Base-by-base conservation (phyloP, 2,329 filamentous ascomycete species). In the Fusarium nygamai region DNA sequence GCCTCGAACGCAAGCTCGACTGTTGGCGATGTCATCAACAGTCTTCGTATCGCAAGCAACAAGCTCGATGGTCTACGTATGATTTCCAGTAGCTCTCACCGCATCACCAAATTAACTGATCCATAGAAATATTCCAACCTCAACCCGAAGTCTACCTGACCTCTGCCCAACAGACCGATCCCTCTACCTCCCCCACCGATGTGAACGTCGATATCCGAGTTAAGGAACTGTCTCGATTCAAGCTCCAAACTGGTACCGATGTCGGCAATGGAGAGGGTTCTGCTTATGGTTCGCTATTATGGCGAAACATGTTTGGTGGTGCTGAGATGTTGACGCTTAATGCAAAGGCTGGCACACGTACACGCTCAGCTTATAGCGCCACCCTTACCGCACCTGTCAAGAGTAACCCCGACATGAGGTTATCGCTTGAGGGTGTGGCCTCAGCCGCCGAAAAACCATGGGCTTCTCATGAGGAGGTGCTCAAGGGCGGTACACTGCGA, bases 241-340 rank as follows among this genome's bases (percentile, higher is more conserved):
- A 95, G 67, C 89, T 98, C 79, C 97, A 97, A 85, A 98, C 95
- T 1, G 96, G 96, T 68, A 98, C 96, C 14, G 96, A 98, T 81
- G 88, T 98, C 51, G 96, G 96, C 72, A 97, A 97, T 80, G 92
- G 94, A 29, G 96, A 99, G 83, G 96, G 96, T 41, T 97, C 95
- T 13, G 96, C 95, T 8, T 98, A 97, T 80, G 92, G 94, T 75
- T 96, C 96, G 76, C 88, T 95, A 50, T 88, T 96, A 59, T 92
- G 95, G 86, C 92, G 96, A 76, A 99, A 99, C 83, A 89, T 99
- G 68, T 94, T 99, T 81, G 96, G 96, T 59, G 96, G 96, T 44
- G 96, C 95, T 31, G 96, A 99, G 85, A 93, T 93, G 64, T 85
- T 99, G 72, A 94, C 94, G 60, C 86, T 97, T 68, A 96, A 98